Conservation (phyloP, 108 stramenopile genomes). For the Nitzschia inconspicua region DNA sequence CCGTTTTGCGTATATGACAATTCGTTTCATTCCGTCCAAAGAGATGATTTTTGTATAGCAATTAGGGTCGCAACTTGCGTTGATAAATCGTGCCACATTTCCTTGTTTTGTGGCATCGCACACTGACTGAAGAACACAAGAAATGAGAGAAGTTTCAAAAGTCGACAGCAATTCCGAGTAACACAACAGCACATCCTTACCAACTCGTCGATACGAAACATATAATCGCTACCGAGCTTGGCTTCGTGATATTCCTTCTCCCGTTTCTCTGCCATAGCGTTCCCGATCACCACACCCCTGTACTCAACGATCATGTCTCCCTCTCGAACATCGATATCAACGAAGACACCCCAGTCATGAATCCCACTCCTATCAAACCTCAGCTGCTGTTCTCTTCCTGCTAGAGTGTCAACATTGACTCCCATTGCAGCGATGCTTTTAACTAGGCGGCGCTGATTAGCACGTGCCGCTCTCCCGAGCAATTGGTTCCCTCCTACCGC, state of each 20-base stretch:
- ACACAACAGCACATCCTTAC: too few species aligned
- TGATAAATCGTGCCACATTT: constrained; percentile 94
- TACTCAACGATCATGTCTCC: constrained; percentile 93
- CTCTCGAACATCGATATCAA: constrained; percentile 52
- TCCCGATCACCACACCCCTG: constrained; percentile 88
- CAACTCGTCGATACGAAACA: constrained; percentile 91
- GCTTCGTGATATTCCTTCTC: constrained; percentile 83
- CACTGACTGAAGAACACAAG: too few species aligned
- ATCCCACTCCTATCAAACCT: constrained; percentile 71
- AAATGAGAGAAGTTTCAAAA: too few species aligned
- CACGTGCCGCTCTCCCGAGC: constrained; percentile 59
- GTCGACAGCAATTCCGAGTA: too few species aligned
- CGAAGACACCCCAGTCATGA: constrained; percentile 86
- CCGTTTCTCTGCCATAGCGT: constrained; percentile 85
- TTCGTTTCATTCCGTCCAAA: constrained; percentile 63
- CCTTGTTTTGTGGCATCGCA: constrained; percentile 87
- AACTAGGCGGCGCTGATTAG: constrained; percentile 66
- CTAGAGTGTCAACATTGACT: constrained; percentile 44
- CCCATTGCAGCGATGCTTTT: constrained; percentile 54
- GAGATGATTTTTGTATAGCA: constrained; percentile 87
- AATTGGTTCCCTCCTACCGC: constrained; percentile 39
- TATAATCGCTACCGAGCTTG: constrained; percentile 89
- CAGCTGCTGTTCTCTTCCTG: constrained; percentile 63
- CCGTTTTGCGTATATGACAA: constrained; percentile 91
- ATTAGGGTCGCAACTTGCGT: constrained; percentile 89